A percentile compares a stretch with the other conserved stretches of the same genome.
These are phyloP conservation scores for Larix sibirica DNA, from an alignment of 83 land plant species.

Conservation along the genomic window DNA sequence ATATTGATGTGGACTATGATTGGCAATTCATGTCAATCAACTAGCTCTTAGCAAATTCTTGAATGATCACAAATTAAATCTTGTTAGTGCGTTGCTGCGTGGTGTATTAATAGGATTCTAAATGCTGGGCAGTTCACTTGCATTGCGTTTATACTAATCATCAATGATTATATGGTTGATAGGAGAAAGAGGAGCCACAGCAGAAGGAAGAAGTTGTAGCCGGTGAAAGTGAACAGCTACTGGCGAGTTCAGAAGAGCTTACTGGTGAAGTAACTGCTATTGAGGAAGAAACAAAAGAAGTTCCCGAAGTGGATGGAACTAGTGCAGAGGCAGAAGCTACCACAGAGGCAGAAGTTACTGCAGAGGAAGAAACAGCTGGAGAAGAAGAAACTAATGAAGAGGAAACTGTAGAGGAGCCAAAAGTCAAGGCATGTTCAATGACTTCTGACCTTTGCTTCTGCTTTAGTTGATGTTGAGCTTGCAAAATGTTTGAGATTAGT, in stretches of 20 bases:
- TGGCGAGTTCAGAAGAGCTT: not conserved
- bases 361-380: not conserved
- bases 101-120: not conserved
- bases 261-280: not conserved
- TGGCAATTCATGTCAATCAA: too few relatives aligned
- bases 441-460: not conserved
- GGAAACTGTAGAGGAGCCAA: conserved; percentile 4
- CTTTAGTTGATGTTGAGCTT: not conserved
- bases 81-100: not conserved
- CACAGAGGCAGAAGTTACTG: not conserved
- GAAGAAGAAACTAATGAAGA: conserved; percentile 5
- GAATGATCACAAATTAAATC: not conserved
- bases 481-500: not conserved
- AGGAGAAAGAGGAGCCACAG: not conserved
- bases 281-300: conserved; percentile 6
- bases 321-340: not conserved
- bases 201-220: conserved; percentile 8
- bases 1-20: not conserved
- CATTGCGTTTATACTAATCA: not conserved
- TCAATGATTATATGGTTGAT: not conserved
- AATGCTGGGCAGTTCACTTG: not conserved
- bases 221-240: not conserved
- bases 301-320: not conserved
- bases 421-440: conserved; percentile 5
- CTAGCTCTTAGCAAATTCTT: not conserved